Base-by-base conservation (phyloP, 2,329 filamentous ascomycete species). In the Aureobasidium sp. region DNA sequence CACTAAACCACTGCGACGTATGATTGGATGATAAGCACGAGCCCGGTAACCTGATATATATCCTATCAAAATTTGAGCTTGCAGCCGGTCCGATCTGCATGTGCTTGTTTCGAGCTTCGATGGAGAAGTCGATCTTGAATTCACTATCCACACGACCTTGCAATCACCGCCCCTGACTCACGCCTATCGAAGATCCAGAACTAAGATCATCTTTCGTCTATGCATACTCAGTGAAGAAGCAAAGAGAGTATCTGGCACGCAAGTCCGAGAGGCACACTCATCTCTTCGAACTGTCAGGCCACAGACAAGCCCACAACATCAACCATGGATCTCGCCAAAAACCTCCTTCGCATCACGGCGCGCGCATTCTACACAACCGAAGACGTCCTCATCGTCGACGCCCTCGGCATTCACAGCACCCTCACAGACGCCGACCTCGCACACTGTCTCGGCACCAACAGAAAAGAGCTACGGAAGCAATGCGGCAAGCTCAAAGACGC, bases 381-480 rank as follows among this genome's bases (percentile, higher is more conserved):
- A 70, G 88, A 94, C 70, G 87, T 94, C 65, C 82, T 96, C 50
- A 85, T 92, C 60, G 78, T 94, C 68, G 88, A 95, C 78, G 90
- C 91, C 65, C 82, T 91, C 64, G 84, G 89, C 70, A 84, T 86
- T 63, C 88, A 90, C 75, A 86, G 68, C 70, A 85, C 84, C 61
- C 81, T 97, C 63, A 88, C 91, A 70, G 90, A 96, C 71, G 87
- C 91, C 70, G 94, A 99, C 70, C 81, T 99, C 65, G 89, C 90
- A 47, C 87, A 91, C 69, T 80, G 97, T 27, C 87, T 97, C 76
- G 87, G 87, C 65, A 91, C 95, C 77, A 93, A 96, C 72, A 86
- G 87, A 44, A 97, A 99, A 73, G 90, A 95, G 69, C 82, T 97
- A 47, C 91, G 94, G 72, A 95, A 93, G 73, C 83, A 96, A 33